These are phyloP conservation scores for Symbiodinium natans DNA, from an alignment of 73 alveolate genomes.

Conservation along the genomic window DNA sequence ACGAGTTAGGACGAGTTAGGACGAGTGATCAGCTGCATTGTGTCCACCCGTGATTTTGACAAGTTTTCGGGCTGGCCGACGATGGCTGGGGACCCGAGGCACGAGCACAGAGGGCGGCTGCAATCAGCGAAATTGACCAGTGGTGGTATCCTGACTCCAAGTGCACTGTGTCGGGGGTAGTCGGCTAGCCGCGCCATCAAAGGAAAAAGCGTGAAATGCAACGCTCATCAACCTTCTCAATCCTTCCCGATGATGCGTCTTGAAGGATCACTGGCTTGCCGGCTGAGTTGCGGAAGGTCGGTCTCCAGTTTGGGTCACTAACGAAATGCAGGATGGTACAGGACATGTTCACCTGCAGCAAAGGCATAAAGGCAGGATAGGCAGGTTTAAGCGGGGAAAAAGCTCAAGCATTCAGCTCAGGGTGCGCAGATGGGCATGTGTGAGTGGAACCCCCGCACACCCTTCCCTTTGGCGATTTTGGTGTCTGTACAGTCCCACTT, in stretches of 20 bases:
- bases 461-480: no score
- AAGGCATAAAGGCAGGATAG: no score
- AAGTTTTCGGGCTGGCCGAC: not conserved
- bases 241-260: no score
- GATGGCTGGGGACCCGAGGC: not conserved
- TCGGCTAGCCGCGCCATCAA: not conserved
- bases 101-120: conserved; percentile 75
- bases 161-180: not conserved
- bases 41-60: no score
- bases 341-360: conserved; percentile 74
- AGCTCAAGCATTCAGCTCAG: no score
- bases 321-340: conserved; percentile 92
- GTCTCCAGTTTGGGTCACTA: conserved; percentile 89
- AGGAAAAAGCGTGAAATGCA: not conserved
- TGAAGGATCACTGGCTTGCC: no score
- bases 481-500: no score
- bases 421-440: no score
- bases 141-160: conserved; percentile 11
- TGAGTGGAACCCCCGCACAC: no score
- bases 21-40: no score
- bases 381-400: no score
- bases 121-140: conserved; percentile 78
- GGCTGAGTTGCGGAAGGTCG: conserved; percentile 35
- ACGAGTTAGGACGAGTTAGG: no score
- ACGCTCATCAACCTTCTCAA: not conserved